These are phyloP conservation scores for Exutisphaerella laricina DNA, from an alignment of 2,329 filamentous ascomycete genomes.

Conservation along the genomic window DNA sequence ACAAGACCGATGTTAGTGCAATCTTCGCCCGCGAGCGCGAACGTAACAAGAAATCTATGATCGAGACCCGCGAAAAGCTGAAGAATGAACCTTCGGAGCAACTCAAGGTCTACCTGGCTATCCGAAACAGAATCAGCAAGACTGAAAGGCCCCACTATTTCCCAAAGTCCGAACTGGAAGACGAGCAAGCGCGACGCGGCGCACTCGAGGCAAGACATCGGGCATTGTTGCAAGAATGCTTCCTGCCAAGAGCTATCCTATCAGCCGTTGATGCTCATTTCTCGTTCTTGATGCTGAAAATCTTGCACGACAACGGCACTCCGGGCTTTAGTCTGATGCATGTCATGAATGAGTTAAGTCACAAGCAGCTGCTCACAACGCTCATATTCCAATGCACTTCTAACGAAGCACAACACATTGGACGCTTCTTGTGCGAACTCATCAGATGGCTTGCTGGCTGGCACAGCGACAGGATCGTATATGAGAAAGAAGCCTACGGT, in stretches of 20 bases:
- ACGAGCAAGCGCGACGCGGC: conserved; percentile 12
- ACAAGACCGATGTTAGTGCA: conserved; percentile 67
- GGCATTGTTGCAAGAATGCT: conserved; percentile 78
- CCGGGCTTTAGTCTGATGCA: conserved; percentile 82
- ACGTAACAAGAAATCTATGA: conserved; percentile 62
- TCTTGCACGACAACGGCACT: conserved; percentile 76
- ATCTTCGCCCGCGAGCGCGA: conserved; percentile 62
- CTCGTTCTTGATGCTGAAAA: conserved; percentile 78
- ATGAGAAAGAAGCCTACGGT: conserved; percentile 77
- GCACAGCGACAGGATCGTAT: conserved; percentile 71
- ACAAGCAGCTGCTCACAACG: conserved; percentile 69
- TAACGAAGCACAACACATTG: conserved; percentile 87
- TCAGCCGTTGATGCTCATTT: conserved; percentile 86
- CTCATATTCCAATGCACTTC: conserved; percentile 87
- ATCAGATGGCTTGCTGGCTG: conserved; percentile 74
- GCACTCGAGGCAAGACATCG: conserved; percentile 62
- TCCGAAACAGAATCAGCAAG: conserved; percentile 62
- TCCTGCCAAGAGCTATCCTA: conserved; percentile 79
- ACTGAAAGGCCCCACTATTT: conserved; percentile 78
- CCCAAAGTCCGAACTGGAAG: conserved; percentile 33
- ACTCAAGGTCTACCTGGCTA: conserved; percentile 60
- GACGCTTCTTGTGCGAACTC: conserved; percentile 78
- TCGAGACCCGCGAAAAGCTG: conserved; percentile 63
- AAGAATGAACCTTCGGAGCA: conserved; percentile 68
- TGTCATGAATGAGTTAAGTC: conserved; percentile 78